phyloP scores from a whole-genome alignment of 768 basidiomycete genomes.

The Kwoniella shandongensis region DNA sequence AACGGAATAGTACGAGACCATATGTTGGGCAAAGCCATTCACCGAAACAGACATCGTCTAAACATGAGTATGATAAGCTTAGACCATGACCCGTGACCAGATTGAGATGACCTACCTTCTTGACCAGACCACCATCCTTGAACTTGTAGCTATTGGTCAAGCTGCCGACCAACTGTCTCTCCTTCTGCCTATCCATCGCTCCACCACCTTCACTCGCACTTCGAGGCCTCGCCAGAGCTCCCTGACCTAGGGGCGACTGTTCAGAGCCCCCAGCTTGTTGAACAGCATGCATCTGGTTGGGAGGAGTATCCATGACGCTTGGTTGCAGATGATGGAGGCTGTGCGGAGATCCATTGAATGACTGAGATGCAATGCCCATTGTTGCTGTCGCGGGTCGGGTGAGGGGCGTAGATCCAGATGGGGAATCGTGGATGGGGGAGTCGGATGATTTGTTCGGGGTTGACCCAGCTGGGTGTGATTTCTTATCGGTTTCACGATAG shows the following conservation, averaged over 20 bases:
- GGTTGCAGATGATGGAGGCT: neutral
- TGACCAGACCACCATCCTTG: conserved; percentile 89
- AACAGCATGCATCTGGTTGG: neutral
- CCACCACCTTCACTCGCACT: conserved; percentile 46
- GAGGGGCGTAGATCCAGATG: neutral
- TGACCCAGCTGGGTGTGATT: conserved; percentile 11
- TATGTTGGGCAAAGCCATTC: conserved; percentile 79
- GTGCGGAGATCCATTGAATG: conserved; percentile 3
- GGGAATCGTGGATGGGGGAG: conserved; percentile 18
- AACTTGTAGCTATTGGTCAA: conserved; percentile 92
- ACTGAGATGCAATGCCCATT: conserved; percentile 17
- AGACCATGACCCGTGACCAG: neutral
- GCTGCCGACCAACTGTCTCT: conserved; percentile 81
- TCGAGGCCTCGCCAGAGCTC: conserved; percentile 33
- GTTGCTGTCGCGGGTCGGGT: neutral
- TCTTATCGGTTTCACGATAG: conserved; percentile 88
- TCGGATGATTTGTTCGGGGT: conserved; percentile 26
- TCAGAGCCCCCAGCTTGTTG: neutral
- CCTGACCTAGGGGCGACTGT: conserved; percentile 26
- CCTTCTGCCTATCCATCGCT: conserved; percentile 69
- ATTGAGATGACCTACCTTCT: conserved; percentile 68
- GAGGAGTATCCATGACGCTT: conserved; percentile 12
- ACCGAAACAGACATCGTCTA: conserved; percentile 91
- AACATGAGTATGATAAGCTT: conserved; percentile 2
- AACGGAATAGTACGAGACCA: conserved; percentile 91